These are phyloP conservation scores for Neonectria coccinea DNA, from an alignment of 2,329 filamentous ascomycete species.

Conservation along the genomic window DNA sequence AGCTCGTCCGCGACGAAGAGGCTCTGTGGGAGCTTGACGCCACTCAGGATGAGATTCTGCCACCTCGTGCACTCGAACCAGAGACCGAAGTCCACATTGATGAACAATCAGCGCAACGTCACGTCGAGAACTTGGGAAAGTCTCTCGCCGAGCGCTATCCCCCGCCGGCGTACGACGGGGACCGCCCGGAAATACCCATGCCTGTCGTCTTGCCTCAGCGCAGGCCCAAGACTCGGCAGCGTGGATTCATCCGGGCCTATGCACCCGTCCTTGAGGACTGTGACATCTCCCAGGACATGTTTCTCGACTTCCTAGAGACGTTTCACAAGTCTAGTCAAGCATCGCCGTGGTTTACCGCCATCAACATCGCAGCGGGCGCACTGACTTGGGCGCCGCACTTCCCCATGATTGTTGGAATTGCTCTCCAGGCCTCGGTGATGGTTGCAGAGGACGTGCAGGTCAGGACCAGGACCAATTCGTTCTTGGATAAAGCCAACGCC, in stretches of 20 bases:
- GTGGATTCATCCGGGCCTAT: slow-evolving; percentile 33
- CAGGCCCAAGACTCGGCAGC: slow-evolving; percentile 28
- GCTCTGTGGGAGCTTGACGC: slow-evolving; percentile 23
- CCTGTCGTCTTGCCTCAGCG: slow-evolving; percentile 33
- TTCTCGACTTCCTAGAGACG: slow-evolving; percentile 30
- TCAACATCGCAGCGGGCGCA: slow-evolving; percentile 27
- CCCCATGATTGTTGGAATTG: slow-evolving; percentile 31
- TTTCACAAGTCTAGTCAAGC: slow-evolving; percentile 30
- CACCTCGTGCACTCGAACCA: not conserved
- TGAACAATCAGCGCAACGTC: not conserved
- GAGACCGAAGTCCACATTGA: not conserved
- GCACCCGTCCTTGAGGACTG: slow-evolving; percentile 25
- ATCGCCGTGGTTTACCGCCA: slow-evolving; percentile 31
- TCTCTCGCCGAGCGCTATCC: slow-evolving; percentile 13
- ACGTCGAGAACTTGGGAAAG: not conserved
- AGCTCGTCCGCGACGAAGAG: slow-evolving; percentile 3
- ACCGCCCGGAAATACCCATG: not conserved
- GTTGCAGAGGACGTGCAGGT: slow-evolving; percentile 24
- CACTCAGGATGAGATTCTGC: slow-evolving; percentile 10
- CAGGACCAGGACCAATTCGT: slow-evolving; percentile 29
- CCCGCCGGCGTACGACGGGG: not conserved
- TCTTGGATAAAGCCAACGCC: slow-evolving; percentile 31
- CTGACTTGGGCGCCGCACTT: slow-evolving; percentile 25
- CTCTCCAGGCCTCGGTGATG: slow-evolving; percentile 24
- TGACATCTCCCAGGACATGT: slow-evolving; percentile 33